Evolutionary conservation across 129 eudicot species (phyloP).

Genomic region (Gnaphalium uliginosum): DNA sequence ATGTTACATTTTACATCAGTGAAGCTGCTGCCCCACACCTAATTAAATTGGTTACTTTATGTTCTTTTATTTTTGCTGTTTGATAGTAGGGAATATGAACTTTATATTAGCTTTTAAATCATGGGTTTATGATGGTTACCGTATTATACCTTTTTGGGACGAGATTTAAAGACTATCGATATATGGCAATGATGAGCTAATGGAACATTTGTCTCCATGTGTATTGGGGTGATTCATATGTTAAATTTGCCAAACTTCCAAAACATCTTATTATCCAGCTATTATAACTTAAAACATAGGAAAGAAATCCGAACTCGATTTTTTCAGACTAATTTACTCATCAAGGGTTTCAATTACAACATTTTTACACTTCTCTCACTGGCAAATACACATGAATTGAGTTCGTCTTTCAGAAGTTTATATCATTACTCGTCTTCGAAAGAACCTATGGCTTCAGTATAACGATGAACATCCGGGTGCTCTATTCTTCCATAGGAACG

Average conservation of each 20-base stretch:
- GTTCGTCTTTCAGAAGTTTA: not conserved
- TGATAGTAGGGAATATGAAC: constrained; percentile 13
- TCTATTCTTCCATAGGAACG: not conserved
- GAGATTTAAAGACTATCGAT: constrained; percentile 1
- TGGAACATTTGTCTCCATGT: too few species aligned
- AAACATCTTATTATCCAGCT: too few species aligned
- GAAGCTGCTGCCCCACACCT: not conserved
- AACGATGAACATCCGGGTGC: constrained; percentile 5
- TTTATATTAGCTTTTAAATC: not conserved
- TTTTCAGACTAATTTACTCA: not conserved
- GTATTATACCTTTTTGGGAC: not conserved
- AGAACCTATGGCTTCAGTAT: not conserved
- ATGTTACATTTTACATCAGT: not conserved
- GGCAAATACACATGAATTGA: too few species aligned
- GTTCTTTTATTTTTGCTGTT: not conserved
- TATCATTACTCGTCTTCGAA: not conserved
- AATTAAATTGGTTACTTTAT: constrained; percentile 17
- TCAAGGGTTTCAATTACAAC: not conserved
- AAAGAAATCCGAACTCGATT: not conserved
- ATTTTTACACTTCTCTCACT: too few species aligned
- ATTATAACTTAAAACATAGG: too few species aligned
- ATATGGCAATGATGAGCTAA: constrained; percentile 3
- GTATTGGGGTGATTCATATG: too few species aligned
- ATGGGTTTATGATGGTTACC: constrained; percentile 1
- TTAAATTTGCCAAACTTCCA: too few species aligned